Conservation (phyloP, 176 grass and related monocot genomes). For the Raddia guianensis region DNA sequence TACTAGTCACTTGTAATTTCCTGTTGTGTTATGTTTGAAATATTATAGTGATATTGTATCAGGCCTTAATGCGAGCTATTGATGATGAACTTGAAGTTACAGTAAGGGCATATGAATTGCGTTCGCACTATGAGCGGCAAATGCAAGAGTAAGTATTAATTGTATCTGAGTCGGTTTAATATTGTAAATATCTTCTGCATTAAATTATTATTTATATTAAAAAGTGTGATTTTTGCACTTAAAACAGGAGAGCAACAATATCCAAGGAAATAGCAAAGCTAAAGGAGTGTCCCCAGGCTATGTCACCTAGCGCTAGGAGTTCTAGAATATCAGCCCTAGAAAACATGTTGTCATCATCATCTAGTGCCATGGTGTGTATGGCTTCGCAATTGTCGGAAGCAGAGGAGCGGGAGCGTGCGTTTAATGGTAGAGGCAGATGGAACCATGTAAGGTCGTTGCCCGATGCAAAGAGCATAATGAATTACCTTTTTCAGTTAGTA, state of each 20-base stretch:
- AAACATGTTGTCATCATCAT: slow-evolving; percentile 87
- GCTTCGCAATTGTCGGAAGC: slow-evolving; percentile 91
- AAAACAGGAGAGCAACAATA: slow-evolving; percentile 74
- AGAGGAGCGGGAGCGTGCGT: slow-evolving; percentile 77
- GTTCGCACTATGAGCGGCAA: slow-evolving; percentile 87
- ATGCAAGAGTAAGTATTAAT: slow-evolving; percentile 75
- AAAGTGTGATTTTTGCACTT: neutral
- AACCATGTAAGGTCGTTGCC: slow-evolving; percentile 78
- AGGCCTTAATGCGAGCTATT: slow-evolving; percentile 72
- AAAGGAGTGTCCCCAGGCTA: slow-evolving; percentile 85
- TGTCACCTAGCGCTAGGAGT: slow-evolving; percentile 95
- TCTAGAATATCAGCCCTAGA: slow-evolving; percentile 94
- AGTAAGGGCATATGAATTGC: slow-evolving; percentile 80
- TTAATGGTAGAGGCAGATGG: slow-evolving; percentile 82
- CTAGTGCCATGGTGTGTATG: slow-evolving; percentile 80
- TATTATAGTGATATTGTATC: slow-evolving; percentile 34
- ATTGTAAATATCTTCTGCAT: slow-evolving; percentile 12
- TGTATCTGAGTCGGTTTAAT: neutral
- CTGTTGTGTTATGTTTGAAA: slow-evolving; percentile 32
- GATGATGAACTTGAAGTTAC: slow-evolving; percentile 93
- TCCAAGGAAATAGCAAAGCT: slow-evolving; percentile 90
- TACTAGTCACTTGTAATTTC: neutral
- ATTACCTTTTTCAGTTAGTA: slow-evolving; percentile 77
- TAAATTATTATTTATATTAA: neutral
- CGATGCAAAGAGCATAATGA: slow-evolving; percentile 85